A percentile compares a stretch with the other conserved stretches of the same genome.
These are phyloP conservation scores for Dunaliella salina DNA, from an alignment of 163 green algal species.

Conservation along the genomic window DNA sequence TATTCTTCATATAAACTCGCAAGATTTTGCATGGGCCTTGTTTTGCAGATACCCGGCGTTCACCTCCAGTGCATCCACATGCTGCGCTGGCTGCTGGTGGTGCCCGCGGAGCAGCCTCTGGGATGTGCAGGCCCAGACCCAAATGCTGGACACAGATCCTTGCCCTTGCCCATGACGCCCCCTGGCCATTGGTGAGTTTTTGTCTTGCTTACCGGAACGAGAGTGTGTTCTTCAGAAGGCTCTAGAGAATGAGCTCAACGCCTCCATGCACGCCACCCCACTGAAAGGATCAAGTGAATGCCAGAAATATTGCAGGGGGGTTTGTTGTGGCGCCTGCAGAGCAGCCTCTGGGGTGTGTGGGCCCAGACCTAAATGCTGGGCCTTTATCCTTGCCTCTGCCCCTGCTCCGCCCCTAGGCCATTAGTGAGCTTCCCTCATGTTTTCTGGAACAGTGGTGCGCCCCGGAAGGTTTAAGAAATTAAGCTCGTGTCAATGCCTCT, in stretches of 20 bases:
- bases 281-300: not conserved
- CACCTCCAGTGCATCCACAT: not conserved
- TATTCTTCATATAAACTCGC: no score
- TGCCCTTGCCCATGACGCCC: no score
- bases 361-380: not conserved
- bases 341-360: not conserved
- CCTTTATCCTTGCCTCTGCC: not conserved
- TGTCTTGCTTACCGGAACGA: not conserved
- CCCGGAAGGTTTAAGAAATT: not conserved
- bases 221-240: not conserved
- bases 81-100: constrained; percentile 8
- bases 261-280: not conserved
- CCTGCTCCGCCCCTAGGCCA: not conserved
- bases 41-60: not conserved
- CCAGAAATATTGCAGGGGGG: not conserved
- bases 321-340: not conserved
- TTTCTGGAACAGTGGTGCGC: not conserved
- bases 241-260: no score
- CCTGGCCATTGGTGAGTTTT: not conserved
- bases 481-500: no score
- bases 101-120: not conserved
- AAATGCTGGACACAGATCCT: not conserved
- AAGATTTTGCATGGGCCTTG: not conserved
- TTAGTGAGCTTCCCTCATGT: not conserved
- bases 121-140: not conserved